These are phyloP conservation scores for Microcyclosporella mali DNA, from an alignment of 2,329 filamentous ascomycete genomes.

Conservation along the genomic window DNA sequence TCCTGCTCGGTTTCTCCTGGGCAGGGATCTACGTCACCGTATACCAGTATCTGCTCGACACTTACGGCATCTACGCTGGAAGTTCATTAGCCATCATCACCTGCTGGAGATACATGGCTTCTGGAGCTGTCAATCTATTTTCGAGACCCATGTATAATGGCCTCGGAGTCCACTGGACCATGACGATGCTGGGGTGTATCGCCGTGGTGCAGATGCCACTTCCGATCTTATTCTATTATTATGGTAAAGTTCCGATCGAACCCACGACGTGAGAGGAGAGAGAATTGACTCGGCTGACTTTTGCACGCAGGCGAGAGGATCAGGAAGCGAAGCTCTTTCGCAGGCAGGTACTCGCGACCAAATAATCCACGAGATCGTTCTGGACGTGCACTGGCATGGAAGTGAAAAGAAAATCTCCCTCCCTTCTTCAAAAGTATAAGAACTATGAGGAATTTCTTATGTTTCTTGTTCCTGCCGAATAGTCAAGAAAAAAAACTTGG, in stretches of 20 bases:
- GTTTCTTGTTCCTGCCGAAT: no score
- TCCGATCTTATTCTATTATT: conserved; percentile 21
- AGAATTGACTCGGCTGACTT: no score
- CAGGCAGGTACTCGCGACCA: conserved; percentile 8
- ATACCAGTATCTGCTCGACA: conserved; percentile 35
- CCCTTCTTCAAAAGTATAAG: no score
- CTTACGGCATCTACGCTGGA: conserved; percentile 39
- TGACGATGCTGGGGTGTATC: conserved; percentile 37
- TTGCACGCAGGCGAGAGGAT: conserved; percentile 5
- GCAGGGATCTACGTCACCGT: conserved; percentile 40
- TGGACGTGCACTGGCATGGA: conserved; percentile 5
- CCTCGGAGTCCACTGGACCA: conserved; percentile 39
- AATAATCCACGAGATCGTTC: conserved; percentile 3
- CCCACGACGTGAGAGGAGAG: no score
- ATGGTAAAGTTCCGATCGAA: no score
- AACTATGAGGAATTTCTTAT: no score
- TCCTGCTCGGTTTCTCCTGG: conserved; percentile 43
- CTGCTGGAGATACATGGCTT: conserved; percentile 29
- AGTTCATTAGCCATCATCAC: conserved; percentile 36
- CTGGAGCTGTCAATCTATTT: conserved; percentile 38
- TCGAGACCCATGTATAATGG: conserved; percentile 36
- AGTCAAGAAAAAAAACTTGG: no score
- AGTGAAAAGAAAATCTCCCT: no score
- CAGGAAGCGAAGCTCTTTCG: conserved; percentile 32
- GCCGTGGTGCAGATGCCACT: conserved; percentile 18